These are phyloP conservation scores for Cyanidiococcus yangmingshanensis DNA, from an alignment of 23 red algal species.

Conservation along the genomic window DNA sequence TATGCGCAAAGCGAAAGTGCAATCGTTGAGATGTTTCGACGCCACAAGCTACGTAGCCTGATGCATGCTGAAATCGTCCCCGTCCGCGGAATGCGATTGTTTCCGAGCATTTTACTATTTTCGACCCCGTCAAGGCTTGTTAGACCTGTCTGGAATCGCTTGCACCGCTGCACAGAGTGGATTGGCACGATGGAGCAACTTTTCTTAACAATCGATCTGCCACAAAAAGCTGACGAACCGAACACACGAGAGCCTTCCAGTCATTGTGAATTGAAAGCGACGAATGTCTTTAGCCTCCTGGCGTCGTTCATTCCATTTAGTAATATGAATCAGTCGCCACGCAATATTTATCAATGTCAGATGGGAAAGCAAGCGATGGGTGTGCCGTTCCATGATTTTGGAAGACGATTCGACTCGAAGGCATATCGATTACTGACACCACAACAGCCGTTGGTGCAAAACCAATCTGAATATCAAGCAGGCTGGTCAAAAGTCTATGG, in stretches of 20 bases:
- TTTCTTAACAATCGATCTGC: not conserved
- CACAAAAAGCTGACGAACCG: not conserved
- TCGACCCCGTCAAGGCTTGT: not conserved
- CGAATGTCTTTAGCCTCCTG: slow-evolving; percentile 52
- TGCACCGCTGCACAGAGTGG: not conserved
- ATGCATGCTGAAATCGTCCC: not conserved
- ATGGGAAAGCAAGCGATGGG: slow-evolving; percentile 98
- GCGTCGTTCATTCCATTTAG: slow-evolving; percentile 81
- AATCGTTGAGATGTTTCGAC: not conserved
- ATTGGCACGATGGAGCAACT: slow-evolving; percentile 13
- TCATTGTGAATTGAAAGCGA: slow-evolving; percentile 56
- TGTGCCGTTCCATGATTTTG: slow-evolving; percentile 54
- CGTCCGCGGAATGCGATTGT: not conserved
- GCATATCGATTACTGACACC: slow-evolving; percentile 59
- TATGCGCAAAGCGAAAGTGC: slow-evolving; percentile 25
- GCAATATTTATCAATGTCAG: slow-evolving; percentile 98
- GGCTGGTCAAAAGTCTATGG: slow-evolving; percentile 63
- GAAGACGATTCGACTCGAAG: slow-evolving; percentile 64
- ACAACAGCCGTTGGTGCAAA: slow-evolving; percentile 69
- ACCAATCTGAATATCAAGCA: slow-evolving; percentile 31
- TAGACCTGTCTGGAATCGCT: not conserved
- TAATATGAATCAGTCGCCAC: slow-evolving; percentile 92
- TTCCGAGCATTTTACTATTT: not conserved
- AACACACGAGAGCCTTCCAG: too few relatives aligned
- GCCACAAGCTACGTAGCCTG: not conserved